phyloP scores from a whole-genome alignment of 176 grass and related monocot genomes.

The Dendrocalamus sinicus region DNA sequence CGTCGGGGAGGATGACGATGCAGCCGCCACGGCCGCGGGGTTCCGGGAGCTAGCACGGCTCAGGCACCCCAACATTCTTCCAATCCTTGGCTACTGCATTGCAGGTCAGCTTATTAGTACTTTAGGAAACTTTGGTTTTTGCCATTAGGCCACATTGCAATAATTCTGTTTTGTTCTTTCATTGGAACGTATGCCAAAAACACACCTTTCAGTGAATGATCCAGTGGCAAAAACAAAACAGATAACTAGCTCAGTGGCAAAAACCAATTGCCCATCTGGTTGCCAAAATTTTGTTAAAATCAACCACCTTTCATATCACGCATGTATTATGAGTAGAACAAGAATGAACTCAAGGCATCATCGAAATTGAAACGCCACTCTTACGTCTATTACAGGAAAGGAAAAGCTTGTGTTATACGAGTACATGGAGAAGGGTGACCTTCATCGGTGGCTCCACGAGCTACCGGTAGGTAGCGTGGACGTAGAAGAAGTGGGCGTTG shows the following conservation, averaged over 20 bases:
- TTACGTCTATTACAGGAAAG: constrained; percentile 38
- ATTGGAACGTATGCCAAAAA: neutral
- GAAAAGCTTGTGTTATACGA: constrained; percentile 74
- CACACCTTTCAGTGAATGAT: neutral
- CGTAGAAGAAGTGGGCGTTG: constrained; percentile 49
- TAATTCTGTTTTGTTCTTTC: neutral
- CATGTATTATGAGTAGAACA: neutral
- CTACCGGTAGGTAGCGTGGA: constrained; percentile 63
- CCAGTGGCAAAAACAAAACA: neutral
- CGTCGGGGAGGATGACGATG: constrained; percentile 1
- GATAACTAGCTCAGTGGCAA: neutral
- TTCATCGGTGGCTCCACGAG: constrained; percentile 89
- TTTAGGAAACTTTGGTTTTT: neutral
- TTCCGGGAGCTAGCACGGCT: constrained; percentile 65
- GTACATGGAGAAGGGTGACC: constrained; percentile 87
- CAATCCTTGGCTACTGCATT: constrained; percentile 87
- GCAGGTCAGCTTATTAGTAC: constrained; percentile 51
- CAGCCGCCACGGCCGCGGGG: neutral
- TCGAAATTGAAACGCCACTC: neutral
- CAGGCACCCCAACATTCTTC: constrained; percentile 83
- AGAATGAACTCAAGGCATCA: neutral
- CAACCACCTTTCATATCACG: too few relatives aligned
- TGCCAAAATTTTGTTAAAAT: neutral
- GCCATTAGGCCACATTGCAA: neutral
- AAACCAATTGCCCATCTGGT: neutral